Evolutionary conservation across 768 basidiomycete genomes (phyloP), one percentile per base, ranked within the genome.

Genomic region (Lentinus brumalis): DNA sequence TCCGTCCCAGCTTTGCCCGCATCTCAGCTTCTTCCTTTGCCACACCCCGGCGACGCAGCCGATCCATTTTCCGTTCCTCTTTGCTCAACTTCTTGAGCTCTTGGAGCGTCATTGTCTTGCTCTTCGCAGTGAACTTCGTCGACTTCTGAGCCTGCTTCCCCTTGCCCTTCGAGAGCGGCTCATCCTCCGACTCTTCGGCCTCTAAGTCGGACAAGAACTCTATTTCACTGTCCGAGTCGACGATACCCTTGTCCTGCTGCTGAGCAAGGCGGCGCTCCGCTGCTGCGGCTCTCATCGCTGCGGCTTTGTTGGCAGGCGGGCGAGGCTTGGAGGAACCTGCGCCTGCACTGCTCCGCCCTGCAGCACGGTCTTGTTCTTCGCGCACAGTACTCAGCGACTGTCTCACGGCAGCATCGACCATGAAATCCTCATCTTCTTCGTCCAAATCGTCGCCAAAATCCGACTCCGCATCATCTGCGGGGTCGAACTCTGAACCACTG

Each of bases 401-500:
- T 57, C 78, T 74, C 42, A 89, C 78, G 31, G 87, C 89, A 26
- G 78, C 80, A 45, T 78, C 74, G 15, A 92, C 41, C 85, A 89
- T 82, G 21, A 84, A 56, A 6, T 62, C 60, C 63, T 75, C 68
- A 35, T 69, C 70, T n/a, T 72, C 67, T 26, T 57, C 57, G 18
- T 56, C 55, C 54, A 62, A 16, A 16, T 47, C 57, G 6, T 56
- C 57, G 7, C 32, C 46, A 29, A 62, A 16, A 29, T 62, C 58
- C 7, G 53, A 66, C 10, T 49, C 60, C 18, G 61, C 64, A 0
- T 60, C 65, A 16, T 77, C 75, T 11, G 80, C 79, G 3, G 60
- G 75, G 44, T 82, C 75, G 63, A 87, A 89, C 57, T 88, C 87
- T 42, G 89, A 89, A 30, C 79, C 86, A 69, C 81, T 84, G 56